Conservation (phyloP, 306 rosid genomes). For the Quercus mongolica region DNA sequence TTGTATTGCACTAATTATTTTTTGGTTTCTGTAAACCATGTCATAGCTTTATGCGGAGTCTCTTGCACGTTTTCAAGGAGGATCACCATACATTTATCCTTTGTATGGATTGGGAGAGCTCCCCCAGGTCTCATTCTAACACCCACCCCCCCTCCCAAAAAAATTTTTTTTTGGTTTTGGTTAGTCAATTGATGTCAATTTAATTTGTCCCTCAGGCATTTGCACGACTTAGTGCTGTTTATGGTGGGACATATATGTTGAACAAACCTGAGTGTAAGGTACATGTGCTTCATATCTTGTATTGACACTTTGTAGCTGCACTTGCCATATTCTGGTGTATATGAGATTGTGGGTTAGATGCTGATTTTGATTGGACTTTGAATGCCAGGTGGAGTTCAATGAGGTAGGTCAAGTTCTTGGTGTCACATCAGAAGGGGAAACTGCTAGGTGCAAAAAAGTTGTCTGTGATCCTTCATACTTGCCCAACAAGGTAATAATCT, state of each 20-base stretch:
- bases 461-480: slow-evolving; percentile 98
- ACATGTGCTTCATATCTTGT: neutral
- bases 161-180: slow-evolving; percentile 6
- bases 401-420: slow-evolving; percentile 82
- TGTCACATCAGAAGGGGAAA: slow-evolving; percentile 98
- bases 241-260: slow-evolving; percentile 98
- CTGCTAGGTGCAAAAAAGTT: slow-evolving; percentile 91
- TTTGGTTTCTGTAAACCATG: slow-evolving; percentile 6
- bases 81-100: slow-evolving; percentile 97
- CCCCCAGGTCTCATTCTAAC: slow-evolving; percentile 62
- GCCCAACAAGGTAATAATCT: slow-evolving; percentile 63
- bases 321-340: slow-evolving; percentile 12
- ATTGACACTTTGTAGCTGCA: neutral
- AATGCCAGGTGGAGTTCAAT: slow-evolving; percentile 83
- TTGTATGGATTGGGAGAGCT: slow-evolving; percentile 99
- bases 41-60: slow-evolving; percentile 89
- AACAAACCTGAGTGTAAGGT: slow-evolving; percentile 99
- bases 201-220: slow-evolving; percentile 52
- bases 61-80: slow-evolving; percentile 96
- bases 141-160: neutral
- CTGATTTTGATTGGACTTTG: slow-evolving; percentile 15
- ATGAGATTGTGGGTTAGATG: neutral
- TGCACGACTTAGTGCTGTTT: slow-evolving; percentile 98
- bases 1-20: slow-evolving; percentile 14
- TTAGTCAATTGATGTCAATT: neutral